A percentile compares a stretch with the other conserved stretches of the same genome.
Conservation (phyloP, 2,329 filamentous ascomycete genomes). For the Fusarium sp. region DNA sequence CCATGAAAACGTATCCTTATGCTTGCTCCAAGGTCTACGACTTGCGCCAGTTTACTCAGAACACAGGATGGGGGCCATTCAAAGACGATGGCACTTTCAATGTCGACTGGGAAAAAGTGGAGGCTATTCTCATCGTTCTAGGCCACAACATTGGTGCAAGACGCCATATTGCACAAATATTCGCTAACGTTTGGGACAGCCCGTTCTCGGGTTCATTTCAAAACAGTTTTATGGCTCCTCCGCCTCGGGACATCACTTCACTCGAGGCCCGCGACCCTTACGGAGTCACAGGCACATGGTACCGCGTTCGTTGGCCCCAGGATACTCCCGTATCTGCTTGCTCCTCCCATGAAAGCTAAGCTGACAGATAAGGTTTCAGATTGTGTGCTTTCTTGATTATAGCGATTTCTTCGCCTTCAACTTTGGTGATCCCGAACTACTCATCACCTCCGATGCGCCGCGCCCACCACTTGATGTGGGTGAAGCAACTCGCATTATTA, state of each 20-base stretch:
- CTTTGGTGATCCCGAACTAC: constrained; percentile 61
- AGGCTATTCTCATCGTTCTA: constrained; percentile 77
- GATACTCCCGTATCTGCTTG: background rate
- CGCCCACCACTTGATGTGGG: constrained; percentile 66
- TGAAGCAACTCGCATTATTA: constrained; percentile 77
- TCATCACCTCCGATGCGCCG: constrained; percentile 55
- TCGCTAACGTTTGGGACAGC: constrained; percentile 63
- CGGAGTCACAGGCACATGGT: constrained; percentile 76
- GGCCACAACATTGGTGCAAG: constrained; percentile 68
- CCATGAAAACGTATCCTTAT: constrained; percentile 62
- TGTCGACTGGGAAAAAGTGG: constrained; percentile 84
- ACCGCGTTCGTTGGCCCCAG: constrained; percentile 61
- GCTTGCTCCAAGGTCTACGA: constrained; percentile 80
- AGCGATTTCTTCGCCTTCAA: constrained; percentile 79
- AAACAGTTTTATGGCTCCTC: constrained; percentile 57
- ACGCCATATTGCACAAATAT: constrained; percentile 57
- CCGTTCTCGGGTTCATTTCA: constrained; percentile 68
- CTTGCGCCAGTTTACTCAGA: constrained; percentile 71
- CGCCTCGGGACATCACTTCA: constrained; percentile 50
- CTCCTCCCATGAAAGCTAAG: background rate
- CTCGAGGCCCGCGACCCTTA: constrained; percentile 74
- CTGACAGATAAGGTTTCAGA: constrained; percentile 43
- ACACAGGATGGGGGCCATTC: constrained; percentile 78
- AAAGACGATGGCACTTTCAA: constrained; percentile 67
- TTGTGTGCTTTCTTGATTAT: constrained; percentile 70